Evolutionary conservation across 129 eudicot genomes (phyloP).

Genomic region (Escallonia rubra): DNA sequence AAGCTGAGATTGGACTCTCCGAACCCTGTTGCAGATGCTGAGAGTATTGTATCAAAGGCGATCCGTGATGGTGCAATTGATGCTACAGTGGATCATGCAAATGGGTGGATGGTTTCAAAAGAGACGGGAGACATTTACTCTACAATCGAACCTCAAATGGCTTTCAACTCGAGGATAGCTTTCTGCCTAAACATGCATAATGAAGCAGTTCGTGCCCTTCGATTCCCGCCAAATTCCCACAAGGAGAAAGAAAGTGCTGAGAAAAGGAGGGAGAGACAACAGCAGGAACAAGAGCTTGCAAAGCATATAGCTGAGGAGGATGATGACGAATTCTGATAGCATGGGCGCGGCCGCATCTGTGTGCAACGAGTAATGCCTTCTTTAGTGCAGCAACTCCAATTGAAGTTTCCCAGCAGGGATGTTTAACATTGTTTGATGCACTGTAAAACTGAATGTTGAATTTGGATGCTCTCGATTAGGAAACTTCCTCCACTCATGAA

Average conservation of each 20-base stretch:
- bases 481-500: no score
- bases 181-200: conserved; percentile 95
- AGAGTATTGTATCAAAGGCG: conserved; percentile 88
- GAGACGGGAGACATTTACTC: conserved; percentile 91
- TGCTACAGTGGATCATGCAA: conserved; percentile 83
- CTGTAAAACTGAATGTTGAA: no score
- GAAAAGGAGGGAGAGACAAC: conserved; percentile 96
- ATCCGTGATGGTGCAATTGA: conserved; percentile 98
- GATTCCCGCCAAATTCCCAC: conserved; percentile 77
- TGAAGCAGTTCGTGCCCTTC: conserved; percentile 87
- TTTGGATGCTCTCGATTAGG: no score
- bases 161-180: conserved; percentile 83
- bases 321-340: conserved; percentile 73
- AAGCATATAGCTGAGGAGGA: conserved; percentile 95
- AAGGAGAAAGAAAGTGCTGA: conserved; percentile 91
- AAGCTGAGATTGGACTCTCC: conserved; percentile 81
- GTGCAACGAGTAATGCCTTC: no score
- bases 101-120: conserved; percentile 94
- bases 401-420: no score
- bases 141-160: conserved; percentile 85
- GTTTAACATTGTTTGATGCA: no score
- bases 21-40: conserved; percentile 91
- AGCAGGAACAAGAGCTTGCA: conserved; percentile 97
- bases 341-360: no score
- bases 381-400: no score